Percentiles rank a stretch among this genome's conserved stretches.
Evolutionary conservation across 257 asterid genomes (phyloP).

Genomic region (Lycium ferocissimum): DNA sequence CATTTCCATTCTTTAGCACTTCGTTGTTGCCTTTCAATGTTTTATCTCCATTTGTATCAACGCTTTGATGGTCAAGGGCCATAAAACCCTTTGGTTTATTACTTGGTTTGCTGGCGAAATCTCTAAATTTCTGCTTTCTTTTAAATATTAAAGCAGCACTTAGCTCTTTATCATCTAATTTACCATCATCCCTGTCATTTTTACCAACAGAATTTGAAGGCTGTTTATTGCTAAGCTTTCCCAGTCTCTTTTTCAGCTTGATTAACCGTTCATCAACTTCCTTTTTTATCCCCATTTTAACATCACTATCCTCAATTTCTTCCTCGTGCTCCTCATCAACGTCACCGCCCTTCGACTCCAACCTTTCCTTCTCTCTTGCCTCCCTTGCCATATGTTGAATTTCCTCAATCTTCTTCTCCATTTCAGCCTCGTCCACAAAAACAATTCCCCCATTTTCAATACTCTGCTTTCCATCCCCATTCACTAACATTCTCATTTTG

Average conservation of each 20-base stretch:
- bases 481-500: constrained; percentile 35
- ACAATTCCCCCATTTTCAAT: constrained; percentile 37
- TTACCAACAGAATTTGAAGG: constrained; percentile 45
- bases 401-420: constrained; percentile 73
- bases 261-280: constrained; percentile 63
- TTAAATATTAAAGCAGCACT: constrained; percentile 56
- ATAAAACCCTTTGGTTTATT: constrained; percentile 75
- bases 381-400: constrained; percentile 81
- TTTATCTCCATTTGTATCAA: constrained; percentile 30
- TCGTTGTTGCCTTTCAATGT: constrained; percentile 34
- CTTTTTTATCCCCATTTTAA: constrained; percentile 65
- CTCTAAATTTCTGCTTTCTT: constrained; percentile 74
- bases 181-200: constrained; percentile 39
- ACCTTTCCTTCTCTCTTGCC: constrained; percentile 72
- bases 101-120: constrained; percentile 37
- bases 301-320: constrained; percentile 45
- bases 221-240: constrained; percentile 39
- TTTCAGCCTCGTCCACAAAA: constrained; percentile 54
- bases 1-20: constrained; percentile 38
- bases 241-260: constrained; percentile 60
- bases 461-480: constrained; percentile 38
- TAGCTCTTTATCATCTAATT: constrained; percentile 37
- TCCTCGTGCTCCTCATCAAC: constrained; percentile 49
- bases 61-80: constrained; percentile 39
- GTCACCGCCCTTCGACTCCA: constrained; percentile 50